Evolutionary conservation across 768 basidiomycete genomes (phyloP).

Genomic region (Hygrophoropsis aurantiaca): DNA sequence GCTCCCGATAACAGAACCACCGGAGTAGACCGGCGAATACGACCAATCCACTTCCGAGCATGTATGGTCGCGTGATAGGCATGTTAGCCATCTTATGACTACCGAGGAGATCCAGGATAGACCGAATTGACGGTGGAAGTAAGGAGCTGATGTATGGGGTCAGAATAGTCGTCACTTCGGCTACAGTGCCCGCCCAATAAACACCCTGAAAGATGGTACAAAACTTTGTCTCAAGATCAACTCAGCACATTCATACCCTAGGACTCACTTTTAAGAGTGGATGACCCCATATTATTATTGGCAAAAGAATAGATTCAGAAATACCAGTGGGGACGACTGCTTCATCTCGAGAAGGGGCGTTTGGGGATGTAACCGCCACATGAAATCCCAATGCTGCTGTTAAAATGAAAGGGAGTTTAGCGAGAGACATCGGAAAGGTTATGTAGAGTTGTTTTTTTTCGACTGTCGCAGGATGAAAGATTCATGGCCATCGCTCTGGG

Average conservation of each 20-base stretch:
- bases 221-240: too few species aligned
- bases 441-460: too few species aligned
- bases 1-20: constrained; percentile 20
- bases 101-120: too few species aligned
- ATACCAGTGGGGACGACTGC: constrained; percentile 17
- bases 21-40: constrained; percentile 21
- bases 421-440: constrained; percentile 26
- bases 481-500: too few species aligned
- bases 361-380: constrained; percentile 43
- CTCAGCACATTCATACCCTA: neutral
- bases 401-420: constrained; percentile 43
- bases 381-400: constrained; percentile 42
- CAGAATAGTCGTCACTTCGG: neutral
- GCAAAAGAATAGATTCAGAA: too few species aligned
- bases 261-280: too few species aligned
- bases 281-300: too few species aligned
- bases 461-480: too few species aligned
- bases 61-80: constrained; percentile 10
- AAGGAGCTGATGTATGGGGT: neutral
- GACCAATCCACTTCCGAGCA: constrained; percentile 17
- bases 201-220: neutral
- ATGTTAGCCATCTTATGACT: neutral
- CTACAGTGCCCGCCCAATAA: constrained; percentile 1
- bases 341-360: constrained; percentile 36
- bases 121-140: neutral